Conservation (phyloP, 1,284 basidiomycete species). For the Tremellales sp. region DNA sequence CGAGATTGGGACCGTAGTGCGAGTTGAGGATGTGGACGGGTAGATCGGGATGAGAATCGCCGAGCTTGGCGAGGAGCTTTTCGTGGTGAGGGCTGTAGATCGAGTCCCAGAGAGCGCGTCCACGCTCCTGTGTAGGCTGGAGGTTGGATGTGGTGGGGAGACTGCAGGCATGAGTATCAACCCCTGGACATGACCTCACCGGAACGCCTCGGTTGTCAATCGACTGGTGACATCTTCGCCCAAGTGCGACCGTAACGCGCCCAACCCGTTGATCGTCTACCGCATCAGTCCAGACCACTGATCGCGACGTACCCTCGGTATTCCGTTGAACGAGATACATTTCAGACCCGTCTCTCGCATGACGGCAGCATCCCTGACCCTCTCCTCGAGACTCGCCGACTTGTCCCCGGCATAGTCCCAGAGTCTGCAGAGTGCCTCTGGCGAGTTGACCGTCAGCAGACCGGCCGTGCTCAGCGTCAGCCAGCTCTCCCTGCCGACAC, state of each 20-base stretch:
- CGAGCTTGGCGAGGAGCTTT: slow-evolving; percentile 86
- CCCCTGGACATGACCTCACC: slow-evolving; percentile 54
- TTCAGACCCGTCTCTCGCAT: slow-evolving; percentile 94
- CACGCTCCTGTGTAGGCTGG: slow-evolving; percentile 62
- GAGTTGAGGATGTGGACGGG: slow-evolving; percentile 86
- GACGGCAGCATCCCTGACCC: slow-evolving; percentile 46
- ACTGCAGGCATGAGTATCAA: slow-evolving; percentile 49
- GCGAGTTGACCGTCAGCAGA: slow-evolving; percentile 44
- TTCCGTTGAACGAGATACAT: slow-evolving; percentile 68
- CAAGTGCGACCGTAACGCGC: slow-evolving; percentile 66
- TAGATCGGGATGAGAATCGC: slow-evolving; percentile 63
- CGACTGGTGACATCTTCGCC: slow-evolving; percentile 71
- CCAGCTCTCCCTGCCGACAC: slow-evolving; percentile 28
- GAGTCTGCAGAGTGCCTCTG: slow-evolving; percentile 35
- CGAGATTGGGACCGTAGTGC: slow-evolving; percentile 79
- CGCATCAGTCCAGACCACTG: slow-evolving; percentile 12
- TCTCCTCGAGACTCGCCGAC: slow-evolving; percentile 4
- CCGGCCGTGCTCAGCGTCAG: slow-evolving; percentile 38
- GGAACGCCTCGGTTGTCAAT: slow-evolving; percentile 62
- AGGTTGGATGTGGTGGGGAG: slow-evolving; percentile 61
- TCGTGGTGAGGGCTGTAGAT: slow-evolving; percentile 87
- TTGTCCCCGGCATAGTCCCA: slow-evolving; percentile 32
- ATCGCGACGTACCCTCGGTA: not conserved
- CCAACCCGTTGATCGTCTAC: slow-evolving; percentile 77
- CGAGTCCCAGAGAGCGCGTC: slow-evolving; percentile 73